Evolutionary conservation across 495 filamentous ascomycete species (phyloP).

Genomic region (Evernia prunastri): DNA sequence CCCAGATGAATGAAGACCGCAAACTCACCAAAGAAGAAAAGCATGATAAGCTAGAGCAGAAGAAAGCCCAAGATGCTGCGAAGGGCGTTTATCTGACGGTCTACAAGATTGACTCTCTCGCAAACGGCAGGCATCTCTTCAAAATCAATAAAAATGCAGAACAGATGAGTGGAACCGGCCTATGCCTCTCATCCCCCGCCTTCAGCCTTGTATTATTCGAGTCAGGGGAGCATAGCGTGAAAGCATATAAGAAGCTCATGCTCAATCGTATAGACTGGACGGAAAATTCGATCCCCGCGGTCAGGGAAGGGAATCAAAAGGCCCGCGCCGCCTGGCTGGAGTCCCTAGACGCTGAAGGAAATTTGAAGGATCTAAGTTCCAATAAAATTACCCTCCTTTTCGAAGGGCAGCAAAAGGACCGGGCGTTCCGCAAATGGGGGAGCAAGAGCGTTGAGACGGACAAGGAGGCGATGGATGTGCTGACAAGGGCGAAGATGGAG

Average conservation of each 20-base stretch:
- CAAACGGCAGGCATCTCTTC: constrained; percentile 86
- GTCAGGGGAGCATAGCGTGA: constrained; percentile 73
- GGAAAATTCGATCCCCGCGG: constrained; percentile 67
- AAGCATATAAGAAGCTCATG: constrained; percentile 83
- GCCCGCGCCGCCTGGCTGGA: constrained; percentile 63
- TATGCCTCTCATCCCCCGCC: constrained; percentile 82
- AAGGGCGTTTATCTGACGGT: constrained; percentile 79
- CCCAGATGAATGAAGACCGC: constrained; percentile 73
- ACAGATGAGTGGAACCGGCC: constrained; percentile 74
- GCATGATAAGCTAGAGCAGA: constrained; percentile 71
- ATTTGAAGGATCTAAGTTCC: constrained; percentile 66
- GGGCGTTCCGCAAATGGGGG: constrained; percentile 78
- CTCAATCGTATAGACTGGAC: constrained; percentile 90
- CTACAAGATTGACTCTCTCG: constrained; percentile 80
- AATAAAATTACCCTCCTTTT: constrained; percentile 80
- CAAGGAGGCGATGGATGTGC: constrained; percentile 70
- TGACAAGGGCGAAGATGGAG: constrained; percentile 81
- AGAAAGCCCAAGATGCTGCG: constrained; percentile 82
- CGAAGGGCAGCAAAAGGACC: constrained; percentile 75
- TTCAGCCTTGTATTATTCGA: constrained; percentile 88
- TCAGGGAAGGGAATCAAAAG: constrained; percentile 54
- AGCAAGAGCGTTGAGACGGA: constrained; percentile 84
- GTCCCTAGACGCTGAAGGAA: constrained; percentile 70
- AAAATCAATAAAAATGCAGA: constrained; percentile 89
- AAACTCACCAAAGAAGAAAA: constrained; percentile 87